Conservation (phyloP, 164 flowering plant genomes). For the Dillenia turbinata region DNA sequence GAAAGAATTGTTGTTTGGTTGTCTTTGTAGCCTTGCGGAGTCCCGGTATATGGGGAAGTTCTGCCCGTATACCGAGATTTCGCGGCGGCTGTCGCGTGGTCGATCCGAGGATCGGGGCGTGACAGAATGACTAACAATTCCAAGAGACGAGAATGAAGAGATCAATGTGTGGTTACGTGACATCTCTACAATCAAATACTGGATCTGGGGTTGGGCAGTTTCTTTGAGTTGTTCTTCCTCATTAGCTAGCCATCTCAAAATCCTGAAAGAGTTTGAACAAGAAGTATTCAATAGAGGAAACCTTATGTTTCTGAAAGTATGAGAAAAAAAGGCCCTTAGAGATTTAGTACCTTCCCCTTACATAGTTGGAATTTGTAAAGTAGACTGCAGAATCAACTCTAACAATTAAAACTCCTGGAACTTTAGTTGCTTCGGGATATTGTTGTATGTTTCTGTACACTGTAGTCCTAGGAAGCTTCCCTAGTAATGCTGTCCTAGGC, state of each 20-base stretch:
- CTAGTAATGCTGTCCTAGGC: constrained; percentile 72
- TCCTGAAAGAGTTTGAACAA: constrained; percentile 34
- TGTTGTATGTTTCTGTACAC: constrained; percentile 69
- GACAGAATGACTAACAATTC: too few relatives aligned
- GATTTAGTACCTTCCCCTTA: constrained; percentile 62
- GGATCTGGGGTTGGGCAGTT: constrained; percentile 28
- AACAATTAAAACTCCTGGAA: constrained; percentile 61
- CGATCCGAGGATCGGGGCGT: too few relatives aligned
- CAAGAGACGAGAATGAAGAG: background rate
- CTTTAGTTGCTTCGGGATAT: constrained; percentile 62
- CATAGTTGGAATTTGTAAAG: constrained; percentile 82
- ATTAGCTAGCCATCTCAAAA: constrained; percentile 67
- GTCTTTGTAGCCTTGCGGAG: too few relatives aligned
- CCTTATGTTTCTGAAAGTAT: background rate
- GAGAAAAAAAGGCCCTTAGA: background rate
- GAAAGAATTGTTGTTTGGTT: too few relatives aligned
- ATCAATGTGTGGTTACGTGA: constrained; percentile 33
- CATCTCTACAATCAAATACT: constrained; percentile 72
- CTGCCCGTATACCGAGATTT: too few relatives aligned
- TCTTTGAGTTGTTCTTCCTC: constrained; percentile 52
- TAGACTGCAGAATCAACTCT: constrained; percentile 84
- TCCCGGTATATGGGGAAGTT: too few relatives aligned
- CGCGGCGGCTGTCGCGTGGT: too few relatives aligned
- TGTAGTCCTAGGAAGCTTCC: constrained; percentile 56
- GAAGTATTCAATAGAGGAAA: background rate